Evolutionary conservation across 139 green algal genomes (phyloP).

Genomic region (Pedinophyceae sp.): DNA sequence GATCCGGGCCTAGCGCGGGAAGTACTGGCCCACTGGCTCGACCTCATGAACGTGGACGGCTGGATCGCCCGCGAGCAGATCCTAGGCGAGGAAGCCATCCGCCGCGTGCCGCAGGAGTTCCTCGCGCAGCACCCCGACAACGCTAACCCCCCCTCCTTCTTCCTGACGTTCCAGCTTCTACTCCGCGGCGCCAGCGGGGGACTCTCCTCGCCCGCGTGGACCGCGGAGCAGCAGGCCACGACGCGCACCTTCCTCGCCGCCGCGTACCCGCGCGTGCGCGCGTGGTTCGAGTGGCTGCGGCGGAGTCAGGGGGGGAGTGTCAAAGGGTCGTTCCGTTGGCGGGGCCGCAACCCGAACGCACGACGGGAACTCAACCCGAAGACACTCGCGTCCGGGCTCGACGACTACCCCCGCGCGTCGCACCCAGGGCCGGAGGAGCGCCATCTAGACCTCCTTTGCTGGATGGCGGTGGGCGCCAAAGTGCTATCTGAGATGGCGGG

Average conservation of each 20-base stretch:
- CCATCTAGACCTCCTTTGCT: slow-evolving; percentile 83
- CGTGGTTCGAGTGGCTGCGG: slow-evolving; percentile 82
- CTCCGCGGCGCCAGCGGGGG: too few species aligned
- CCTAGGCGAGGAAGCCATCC: slow-evolving; percentile 17
- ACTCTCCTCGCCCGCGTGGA: too few species aligned
- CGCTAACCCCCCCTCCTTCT: slow-evolving; percentile 82
- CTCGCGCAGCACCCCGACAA: slow-evolving; percentile 61
- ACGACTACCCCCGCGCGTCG: slow-evolving; percentile 81
- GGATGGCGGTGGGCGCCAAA: slow-evolving; percentile 60
- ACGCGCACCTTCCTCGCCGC: slow-evolving; percentile 12
- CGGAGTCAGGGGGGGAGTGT: slow-evolving; percentile 44
- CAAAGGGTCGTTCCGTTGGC: slow-evolving; percentile 43
- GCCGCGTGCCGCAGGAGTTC: slow-evolving; percentile 73
- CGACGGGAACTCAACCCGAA: slow-evolving; percentile 78
- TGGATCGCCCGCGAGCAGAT: slow-evolving; percentile 54
- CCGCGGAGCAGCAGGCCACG: slow-evolving; percentile 1
- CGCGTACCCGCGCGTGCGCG: slow-evolving; percentile 55
- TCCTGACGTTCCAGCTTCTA: slow-evolving; percentile 61
- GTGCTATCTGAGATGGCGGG: slow-evolving; percentile 32
- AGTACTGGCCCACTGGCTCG: slow-evolving; percentile 75
- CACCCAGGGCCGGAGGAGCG: slow-evolving; percentile 68
- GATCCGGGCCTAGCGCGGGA: slow-evolving; percentile 45
- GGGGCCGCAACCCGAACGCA: slow-evolving; percentile 29
- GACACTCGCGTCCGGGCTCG: slow-evolving; percentile 72
- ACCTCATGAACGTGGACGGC: slow-evolving; percentile 66